Evolutionary conservation across 345 rosid species (phyloP), one percentile per base, ranked within the genome.

Genomic region (Dovyalis caffra): DNA sequence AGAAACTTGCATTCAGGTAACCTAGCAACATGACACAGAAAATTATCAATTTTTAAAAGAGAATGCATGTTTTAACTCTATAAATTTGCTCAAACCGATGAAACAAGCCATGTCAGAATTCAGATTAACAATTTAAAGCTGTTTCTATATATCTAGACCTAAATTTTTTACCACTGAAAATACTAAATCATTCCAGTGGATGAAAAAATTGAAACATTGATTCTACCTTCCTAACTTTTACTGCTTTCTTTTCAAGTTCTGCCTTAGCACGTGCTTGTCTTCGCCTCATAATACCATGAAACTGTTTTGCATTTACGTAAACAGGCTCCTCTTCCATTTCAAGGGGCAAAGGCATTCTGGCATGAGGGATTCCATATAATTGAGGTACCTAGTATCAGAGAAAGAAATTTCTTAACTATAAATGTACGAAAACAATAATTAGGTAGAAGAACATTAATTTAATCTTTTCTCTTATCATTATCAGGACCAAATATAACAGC

Each of bases 321-420:
- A 90, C 92, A 70, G 92, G 94, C 80, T 88, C 92, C 76, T 88
- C 89, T 71, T 83, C 88, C 90, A 90, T 84, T 74, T 86, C 88
- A 62, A 88, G 85, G 57, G 94, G 94, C 86, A 90, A 77, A 68
- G 90, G 88, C 86, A 90, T 88, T 73, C 92, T 84, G 58, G 85
- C 80, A 63, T 87, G 88, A 56, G 74, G 86, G 76, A 86, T 75
- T 66, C 89, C 93, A 79, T 78, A 80, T 40, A 84, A 74, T 28
- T 84, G 88, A 3, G 86, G 70, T 14, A 80, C 81, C 90, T 86
- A 80, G 26, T 73, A 74, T 5, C 29, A 76, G 18, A 40, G 5
- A 21, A 51, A 37, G 49, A 78, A 32, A 38, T 23, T 38, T 68
- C 12, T 70, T 15, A 69, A 68, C 32, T 25, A 31, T 47, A 28